These are phyloP conservation scores for Juglanconis sp. DNA, from an alignment of 2,329 filamentous ascomycete genomes.

Conservation along the genomic window DNA sequence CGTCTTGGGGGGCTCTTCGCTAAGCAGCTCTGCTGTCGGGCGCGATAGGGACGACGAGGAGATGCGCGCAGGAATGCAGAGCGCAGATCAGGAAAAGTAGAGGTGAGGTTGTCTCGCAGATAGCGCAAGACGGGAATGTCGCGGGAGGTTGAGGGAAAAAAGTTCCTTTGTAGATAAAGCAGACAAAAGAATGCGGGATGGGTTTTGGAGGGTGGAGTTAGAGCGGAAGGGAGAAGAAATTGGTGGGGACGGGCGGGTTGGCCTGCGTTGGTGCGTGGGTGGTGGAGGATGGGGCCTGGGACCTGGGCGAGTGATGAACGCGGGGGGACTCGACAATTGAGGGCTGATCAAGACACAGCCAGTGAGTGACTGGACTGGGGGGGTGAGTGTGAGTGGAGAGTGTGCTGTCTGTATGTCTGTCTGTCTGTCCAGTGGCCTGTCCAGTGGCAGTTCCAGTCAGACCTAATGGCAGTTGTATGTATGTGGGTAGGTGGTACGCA, in stretches of 20 bases:
- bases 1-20: not conserved
- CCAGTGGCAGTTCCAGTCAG: not conserved
- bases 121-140: not conserved
- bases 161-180: constrained; percentile 2
- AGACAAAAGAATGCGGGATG: constrained; percentile 9
- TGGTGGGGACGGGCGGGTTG: constrained; percentile 8
- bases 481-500: not conserved
- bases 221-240: constrained; percentile 13
- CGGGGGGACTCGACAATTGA: not conserved
- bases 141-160: not conserved
- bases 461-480: not conserved
- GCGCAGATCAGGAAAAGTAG: constrained; percentile 2
- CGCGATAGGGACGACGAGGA: constrained; percentile 6
- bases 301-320: not conserved
- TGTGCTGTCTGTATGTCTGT: too few species aligned
- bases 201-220: constrained; percentile 6
- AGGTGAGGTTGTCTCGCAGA: not conserved
- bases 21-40: constrained; percentile 4
- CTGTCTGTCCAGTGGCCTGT: too few species aligned
- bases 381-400: too few species aligned
- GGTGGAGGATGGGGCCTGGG: not conserved
- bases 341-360: not conserved
- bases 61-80: constrained; percentile 7
- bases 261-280: not conserved
- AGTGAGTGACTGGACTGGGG: not conserved